These are phyloP conservation scores for Taphrina populina DNA, from an alignment of 1,139 yeast species.

Conservation along the genomic window DNA sequence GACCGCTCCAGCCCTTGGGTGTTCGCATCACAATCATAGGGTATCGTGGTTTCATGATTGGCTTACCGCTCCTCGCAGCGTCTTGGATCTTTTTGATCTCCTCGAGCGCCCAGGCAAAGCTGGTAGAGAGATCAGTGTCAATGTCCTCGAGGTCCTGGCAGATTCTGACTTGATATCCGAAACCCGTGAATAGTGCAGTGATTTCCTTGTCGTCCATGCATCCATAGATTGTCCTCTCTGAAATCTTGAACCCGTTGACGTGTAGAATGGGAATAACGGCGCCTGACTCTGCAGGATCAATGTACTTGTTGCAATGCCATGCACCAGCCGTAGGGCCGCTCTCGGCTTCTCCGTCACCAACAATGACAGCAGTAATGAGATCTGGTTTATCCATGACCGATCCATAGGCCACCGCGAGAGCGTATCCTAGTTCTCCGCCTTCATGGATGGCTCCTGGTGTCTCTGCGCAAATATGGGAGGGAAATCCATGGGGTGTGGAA, in stretches of 20 bases:
- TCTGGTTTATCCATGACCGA: slow-evolving; percentile 40
- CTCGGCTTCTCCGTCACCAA: slow-evolving; percentile 41
- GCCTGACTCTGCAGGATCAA: slow-evolving; percentile 40
- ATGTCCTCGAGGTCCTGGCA: slow-evolving; percentile 38
- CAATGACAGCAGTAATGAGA: slow-evolving; percentile 37
- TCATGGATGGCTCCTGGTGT: slow-evolving; percentile 40
- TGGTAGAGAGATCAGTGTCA: slow-evolving; percentile 38
- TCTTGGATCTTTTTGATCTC: slow-evolving; percentile 38
- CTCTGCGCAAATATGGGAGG: slow-evolving; percentile 40
- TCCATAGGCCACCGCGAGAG: slow-evolving; percentile 40
- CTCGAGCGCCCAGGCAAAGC: slow-evolving; percentile 39
- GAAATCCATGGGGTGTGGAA: slow-evolving; percentile 40
- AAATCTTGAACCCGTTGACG: slow-evolving; percentile 40
- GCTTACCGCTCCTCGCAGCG: slow-evolving; percentile 38
- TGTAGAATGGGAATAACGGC: slow-evolving; percentile 40
- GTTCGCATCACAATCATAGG: slow-evolving; percentile 40
- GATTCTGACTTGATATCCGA: slow-evolving; percentile 39
- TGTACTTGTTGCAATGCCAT: slow-evolving; percentile 40
- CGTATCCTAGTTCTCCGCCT: slow-evolving; percentile 41
- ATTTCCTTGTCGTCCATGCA: slow-evolving; percentile 40
- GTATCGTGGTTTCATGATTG: slow-evolving; percentile 39
- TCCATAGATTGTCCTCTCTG: slow-evolving; percentile 40
- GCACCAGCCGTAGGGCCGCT: slow-evolving; percentile 40
- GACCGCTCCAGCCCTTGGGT: slow-evolving; percentile 40
- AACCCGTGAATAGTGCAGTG: slow-evolving; percentile 39